Evolutionary conservation across 148 eudicot genomes (phyloP).

Genomic region (Camellia japonica): DNA sequence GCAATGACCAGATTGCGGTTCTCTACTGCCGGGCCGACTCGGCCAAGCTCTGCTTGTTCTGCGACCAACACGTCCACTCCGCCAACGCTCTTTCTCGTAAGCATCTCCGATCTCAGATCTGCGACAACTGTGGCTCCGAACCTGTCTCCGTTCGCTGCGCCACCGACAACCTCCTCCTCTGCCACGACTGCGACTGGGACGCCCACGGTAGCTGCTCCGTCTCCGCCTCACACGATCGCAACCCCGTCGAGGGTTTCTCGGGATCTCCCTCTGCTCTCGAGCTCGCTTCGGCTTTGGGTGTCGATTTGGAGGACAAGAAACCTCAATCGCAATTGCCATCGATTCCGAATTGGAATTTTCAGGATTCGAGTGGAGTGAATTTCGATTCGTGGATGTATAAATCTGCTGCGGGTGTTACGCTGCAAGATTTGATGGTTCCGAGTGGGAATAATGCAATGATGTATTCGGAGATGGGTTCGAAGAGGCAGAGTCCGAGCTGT

Average conservation of each 20-base stretch:
- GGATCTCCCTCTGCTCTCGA: conserved; percentile 58
- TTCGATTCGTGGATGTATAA: background rate
- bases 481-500: conserved; percentile 15
- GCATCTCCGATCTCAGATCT: conserved; percentile 77
- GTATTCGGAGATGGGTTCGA: conserved; percentile 30
- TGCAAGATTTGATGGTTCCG: conserved; percentile 17
- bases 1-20: conserved; percentile 49
- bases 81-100: conserved; percentile 80
- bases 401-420: background rate
- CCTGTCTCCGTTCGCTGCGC: conserved; percentile 50
- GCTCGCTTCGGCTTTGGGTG: conserved; percentile 51
- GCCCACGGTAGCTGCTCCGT: conserved; percentile 33
- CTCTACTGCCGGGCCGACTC: conserved; percentile 80
- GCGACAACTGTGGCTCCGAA: conserved; percentile 49
- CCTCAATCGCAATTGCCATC: background rate
- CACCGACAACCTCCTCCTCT: conserved; percentile 48
- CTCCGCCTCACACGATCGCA: conserved; percentile 32
- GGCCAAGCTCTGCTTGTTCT: conserved; percentile 70
- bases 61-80: conserved; percentile 87
- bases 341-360: background rate
- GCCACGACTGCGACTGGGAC: conserved; percentile 57
- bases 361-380: background rate
- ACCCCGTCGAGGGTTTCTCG: conserved; percentile 44
- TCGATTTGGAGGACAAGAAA: conserved; percentile 26
- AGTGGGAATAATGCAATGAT: conserved; percentile 16